Conservation (phyloP, 805 yeast genomes). For the Limtongia smithiae region DNA sequence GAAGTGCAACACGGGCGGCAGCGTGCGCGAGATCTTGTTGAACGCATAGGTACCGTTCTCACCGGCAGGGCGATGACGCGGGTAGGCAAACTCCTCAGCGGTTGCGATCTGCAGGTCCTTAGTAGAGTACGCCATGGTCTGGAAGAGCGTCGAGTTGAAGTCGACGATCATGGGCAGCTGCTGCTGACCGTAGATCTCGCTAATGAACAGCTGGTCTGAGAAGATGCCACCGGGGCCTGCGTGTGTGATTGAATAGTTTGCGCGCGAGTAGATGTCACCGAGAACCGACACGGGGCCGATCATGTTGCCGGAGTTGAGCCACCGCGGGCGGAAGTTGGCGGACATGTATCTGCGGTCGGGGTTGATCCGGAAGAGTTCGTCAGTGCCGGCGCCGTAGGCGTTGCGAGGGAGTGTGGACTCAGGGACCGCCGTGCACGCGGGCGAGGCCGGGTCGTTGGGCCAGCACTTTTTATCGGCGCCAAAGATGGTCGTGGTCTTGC, state of each 20-base stretch:
- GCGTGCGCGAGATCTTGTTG: constrained; percentile 23
- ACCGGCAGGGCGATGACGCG: constrained; percentile 6
- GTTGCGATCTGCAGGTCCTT: no score
- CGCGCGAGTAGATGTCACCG: constrained; percentile 21
- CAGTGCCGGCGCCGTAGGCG: no score
- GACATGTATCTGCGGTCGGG: constrained; percentile 7
- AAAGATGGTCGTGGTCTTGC: constrained; percentile 8
- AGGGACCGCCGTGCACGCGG: no score
- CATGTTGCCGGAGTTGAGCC: constrained; percentile 30
- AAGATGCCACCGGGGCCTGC: no score
- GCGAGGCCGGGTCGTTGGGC: constrained; percentile 17
- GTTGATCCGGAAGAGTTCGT: not conserved
- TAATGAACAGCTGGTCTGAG: no score
- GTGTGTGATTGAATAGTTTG: no score
- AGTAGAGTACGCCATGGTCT: no score
- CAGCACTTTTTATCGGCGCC: constrained; percentile 21
- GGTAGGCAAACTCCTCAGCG: no score
- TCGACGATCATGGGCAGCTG: no score
- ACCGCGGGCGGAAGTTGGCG: constrained; percentile 20
- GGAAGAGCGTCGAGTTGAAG: no score
- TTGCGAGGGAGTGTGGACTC: no score
- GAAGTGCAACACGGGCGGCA: constrained; percentile 26
- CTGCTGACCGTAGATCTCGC: no score
- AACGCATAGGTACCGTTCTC: constrained; percentile 21
- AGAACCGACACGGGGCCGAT: constrained; percentile 25